Conservation (phyloP, 768 basidiomycete genomes). For the Arthromyces matolae region DNA sequence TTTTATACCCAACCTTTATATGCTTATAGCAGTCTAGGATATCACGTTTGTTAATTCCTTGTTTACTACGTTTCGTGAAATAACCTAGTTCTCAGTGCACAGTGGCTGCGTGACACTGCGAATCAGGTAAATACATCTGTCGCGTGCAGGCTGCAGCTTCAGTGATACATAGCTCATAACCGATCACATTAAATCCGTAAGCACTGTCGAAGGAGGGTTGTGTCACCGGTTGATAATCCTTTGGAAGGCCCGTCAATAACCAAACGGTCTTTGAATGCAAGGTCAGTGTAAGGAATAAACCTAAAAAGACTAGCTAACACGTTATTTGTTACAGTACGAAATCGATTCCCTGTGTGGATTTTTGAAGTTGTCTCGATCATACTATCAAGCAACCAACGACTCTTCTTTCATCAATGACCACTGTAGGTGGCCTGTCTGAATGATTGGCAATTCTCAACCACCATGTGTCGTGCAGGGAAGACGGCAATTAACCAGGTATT, state of each 20-base stretch:
- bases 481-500: constrained; percentile 68
- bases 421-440: constrained; percentile 38
- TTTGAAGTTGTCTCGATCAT: constrained; percentile 71
- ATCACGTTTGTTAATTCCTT: constrained; percentile 53
- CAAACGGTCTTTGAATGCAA: constrained; percentile 81
- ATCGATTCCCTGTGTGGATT: constrained; percentile 78
- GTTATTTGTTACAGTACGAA: constrained; percentile 51
- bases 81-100: constrained; percentile 45
- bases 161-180: no score
- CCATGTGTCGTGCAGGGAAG: constrained; percentile 49
- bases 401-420: constrained; percentile 66
- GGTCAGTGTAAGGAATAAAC: constrained; percentile 30
- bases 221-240: neutral
- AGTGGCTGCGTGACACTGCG: constrained; percentile 80
- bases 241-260: constrained; percentile 67
- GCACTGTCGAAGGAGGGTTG: constrained; percentile 18
- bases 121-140: constrained; percentile 72
- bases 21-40: constrained; percentile 39
- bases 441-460: neutral
- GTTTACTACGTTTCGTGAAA: neutral
- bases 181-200: constrained; percentile 74
- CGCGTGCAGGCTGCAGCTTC: constrained; percentile 46
- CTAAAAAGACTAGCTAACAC: neutral
- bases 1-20: neutral
- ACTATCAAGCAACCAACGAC: constrained; percentile 70